Percentiles rank a stretch among this genome's conserved stretches.
Conservation (phyloP, 352 stramenopile genomes). For the Thalassiosira pacifica region DNA sequence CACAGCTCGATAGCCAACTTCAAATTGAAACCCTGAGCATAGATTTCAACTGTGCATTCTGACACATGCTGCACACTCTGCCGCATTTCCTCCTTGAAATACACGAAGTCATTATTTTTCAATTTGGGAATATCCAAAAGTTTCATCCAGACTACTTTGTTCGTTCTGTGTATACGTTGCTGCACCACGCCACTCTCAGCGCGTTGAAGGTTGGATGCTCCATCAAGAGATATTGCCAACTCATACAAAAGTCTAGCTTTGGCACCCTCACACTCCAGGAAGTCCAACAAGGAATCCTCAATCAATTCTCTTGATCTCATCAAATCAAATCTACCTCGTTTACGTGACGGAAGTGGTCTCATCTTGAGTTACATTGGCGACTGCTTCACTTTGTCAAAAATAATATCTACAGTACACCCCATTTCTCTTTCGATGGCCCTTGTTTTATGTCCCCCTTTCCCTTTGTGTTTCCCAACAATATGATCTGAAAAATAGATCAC, state of each 20-base stretch:
- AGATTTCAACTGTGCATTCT: not conserved
- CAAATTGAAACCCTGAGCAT: not conserved
- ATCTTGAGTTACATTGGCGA: not conserved
- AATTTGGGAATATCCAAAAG: not conserved
- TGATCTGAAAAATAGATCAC: not conserved
- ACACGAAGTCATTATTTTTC: not conserved
- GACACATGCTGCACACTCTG: not conserved
- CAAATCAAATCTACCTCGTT: not conserved
- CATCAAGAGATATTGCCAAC: not conserved
- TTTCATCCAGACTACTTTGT: slow-evolving; percentile 3
- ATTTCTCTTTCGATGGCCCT: not conserved
- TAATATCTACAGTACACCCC: not conserved
- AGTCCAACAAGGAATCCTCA: not conserved
- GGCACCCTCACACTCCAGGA: not conserved
- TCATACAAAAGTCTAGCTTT: not conserved
- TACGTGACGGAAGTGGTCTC: not conserved
- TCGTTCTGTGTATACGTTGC: not conserved
- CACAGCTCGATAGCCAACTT: not conserved
- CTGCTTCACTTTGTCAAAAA: not conserved
- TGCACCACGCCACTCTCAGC: not conserved
- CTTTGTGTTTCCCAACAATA: not conserved
- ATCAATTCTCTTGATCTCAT: not conserved
- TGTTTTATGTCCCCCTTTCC: not conserved
- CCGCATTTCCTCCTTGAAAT: not conserved
- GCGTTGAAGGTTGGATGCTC: not conserved